Evolutionary conservation across 2,329 filamentous ascomycete genomes (phyloP).

Genomic region (Claviceps cyperi): DNA sequence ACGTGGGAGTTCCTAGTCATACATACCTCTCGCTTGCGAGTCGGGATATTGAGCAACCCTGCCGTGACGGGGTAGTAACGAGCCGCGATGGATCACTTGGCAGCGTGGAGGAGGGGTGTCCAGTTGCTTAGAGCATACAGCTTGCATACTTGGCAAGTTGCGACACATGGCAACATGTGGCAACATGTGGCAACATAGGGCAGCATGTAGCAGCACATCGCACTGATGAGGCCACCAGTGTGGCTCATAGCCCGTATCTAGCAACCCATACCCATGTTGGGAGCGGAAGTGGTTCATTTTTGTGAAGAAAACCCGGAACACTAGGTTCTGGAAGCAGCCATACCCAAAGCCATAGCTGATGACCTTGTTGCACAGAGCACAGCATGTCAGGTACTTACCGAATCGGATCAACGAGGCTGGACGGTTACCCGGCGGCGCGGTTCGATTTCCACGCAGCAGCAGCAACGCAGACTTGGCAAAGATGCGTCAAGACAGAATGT

Average conservation of each 20-base stretch:
- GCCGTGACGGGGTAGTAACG: neutral
- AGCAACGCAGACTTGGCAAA: neutral
- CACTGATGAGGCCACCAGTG: neutral
- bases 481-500: neutral
- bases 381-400: neutral
- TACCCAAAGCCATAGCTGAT: neutral
- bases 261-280: neutral
- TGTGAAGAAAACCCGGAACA: neutral
- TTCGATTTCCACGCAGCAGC: neutral
- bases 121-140: neutral
- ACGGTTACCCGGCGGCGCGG: neutral
- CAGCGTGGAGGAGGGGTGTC: neutral
- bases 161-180: neutral
- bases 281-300: neutral
- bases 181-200: neutral
- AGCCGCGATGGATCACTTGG: neutral
- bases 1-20: neutral
- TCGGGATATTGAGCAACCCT: neutral
- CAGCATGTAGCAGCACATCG: neutral
- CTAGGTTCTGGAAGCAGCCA: neutral
- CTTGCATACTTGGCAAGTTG: neutral
- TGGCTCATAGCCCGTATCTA: neutral
- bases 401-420: neutral
- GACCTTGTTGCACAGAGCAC: no score
- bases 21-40: neutral